Conservation (phyloP, 2,329 filamentous ascomycete species). For the Diplodia scrobiculata region DNA sequence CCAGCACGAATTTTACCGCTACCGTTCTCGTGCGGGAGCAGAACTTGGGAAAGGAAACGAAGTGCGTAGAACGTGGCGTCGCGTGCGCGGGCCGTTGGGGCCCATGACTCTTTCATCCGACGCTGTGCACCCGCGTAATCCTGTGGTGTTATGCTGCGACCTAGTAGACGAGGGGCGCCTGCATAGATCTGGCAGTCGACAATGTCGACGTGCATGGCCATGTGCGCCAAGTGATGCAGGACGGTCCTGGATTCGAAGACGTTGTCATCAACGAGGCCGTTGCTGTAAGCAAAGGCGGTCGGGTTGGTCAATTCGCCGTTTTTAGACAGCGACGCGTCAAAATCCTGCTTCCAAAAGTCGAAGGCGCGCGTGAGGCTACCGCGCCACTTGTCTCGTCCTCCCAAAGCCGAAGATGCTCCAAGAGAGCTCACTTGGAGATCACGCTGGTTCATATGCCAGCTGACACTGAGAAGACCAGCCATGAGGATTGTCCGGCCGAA, state of each 20-base stretch:
- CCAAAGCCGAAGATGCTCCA: conserved; percentile 75
- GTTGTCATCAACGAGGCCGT: conserved; percentile 59
- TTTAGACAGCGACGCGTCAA: conserved; percentile 76
- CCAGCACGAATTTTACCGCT: not conserved
- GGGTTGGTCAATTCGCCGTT: conserved; percentile 44
- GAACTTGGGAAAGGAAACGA: conserved; percentile 81
- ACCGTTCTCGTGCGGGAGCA: conserved; percentile 62
- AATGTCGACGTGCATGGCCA: conserved; percentile 96
- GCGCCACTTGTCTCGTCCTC: conserved; percentile 89
- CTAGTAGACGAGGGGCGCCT: conserved; percentile 79
- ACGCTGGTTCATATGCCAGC: conserved; percentile 96
- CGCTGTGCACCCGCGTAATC: conserved; percentile 79
- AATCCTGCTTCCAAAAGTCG: conserved; percentile 90
- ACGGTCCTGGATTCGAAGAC: conserved; percentile 88
- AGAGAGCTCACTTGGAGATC: conserved; percentile 90
- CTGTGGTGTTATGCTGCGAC: conserved; percentile 77
- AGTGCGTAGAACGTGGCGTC: conserved; percentile 92
- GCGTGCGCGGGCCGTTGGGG: conserved; percentile 80
- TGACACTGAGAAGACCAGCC: conserved; percentile 89
- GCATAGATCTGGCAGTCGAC: conserved; percentile 98
- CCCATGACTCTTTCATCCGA: conserved; percentile 87
- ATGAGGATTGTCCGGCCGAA: conserved; percentile 93
- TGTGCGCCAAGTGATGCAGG: conserved; percentile 89
- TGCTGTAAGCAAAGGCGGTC: conserved; percentile 40
- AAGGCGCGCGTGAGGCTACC: conserved; percentile 82